Evolutionary conservation across 805 yeast genomes (phyloP).

Genomic region (Saturnispora zaruensis): DNA sequence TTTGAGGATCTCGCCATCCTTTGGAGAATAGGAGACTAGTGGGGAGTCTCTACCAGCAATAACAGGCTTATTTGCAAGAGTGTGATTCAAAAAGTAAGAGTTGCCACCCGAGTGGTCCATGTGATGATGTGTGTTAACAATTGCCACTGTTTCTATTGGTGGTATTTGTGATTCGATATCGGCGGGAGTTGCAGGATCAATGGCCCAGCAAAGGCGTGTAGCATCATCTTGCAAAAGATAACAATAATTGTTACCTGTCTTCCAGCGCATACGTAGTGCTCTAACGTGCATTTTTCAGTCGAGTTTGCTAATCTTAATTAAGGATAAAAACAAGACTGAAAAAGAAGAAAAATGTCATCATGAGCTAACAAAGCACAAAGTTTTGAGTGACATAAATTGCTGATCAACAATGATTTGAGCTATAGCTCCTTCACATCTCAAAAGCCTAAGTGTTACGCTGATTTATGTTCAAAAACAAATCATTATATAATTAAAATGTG

Average conservation of each 20-base stretch:
- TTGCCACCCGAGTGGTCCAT: constrained; percentile 93
- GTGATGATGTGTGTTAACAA: constrained; percentile 95
- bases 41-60: constrained; percentile 84
- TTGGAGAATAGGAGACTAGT: constrained; percentile 60
- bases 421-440: no score
- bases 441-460: background rate
- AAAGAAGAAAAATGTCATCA: background rate
- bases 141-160: constrained; percentile 46
- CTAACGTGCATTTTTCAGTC: constrained; percentile 62
- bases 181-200: constrained; percentile 86
- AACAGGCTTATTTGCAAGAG: constrained; percentile 46
- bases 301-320: background rate
- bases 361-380: background rate
- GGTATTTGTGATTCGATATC: constrained; percentile 45
- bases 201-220: constrained; percentile 64
- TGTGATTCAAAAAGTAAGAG: constrained; percentile 24
- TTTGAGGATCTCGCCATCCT: constrained; percentile 48
- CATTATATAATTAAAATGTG: background rate
- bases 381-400: no score
- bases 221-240: constrained; percentile 66
- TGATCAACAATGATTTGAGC: no score
- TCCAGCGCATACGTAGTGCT: constrained; percentile 91
- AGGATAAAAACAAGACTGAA: background rate
- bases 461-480: background rate
- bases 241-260: constrained; percentile 75